A percentile compares a stretch with the other conserved stretches of the same genome.
Conservation (phyloP, 2,329 filamentous ascomycete genomes). For the Penicillium brevicompactum region DNA sequence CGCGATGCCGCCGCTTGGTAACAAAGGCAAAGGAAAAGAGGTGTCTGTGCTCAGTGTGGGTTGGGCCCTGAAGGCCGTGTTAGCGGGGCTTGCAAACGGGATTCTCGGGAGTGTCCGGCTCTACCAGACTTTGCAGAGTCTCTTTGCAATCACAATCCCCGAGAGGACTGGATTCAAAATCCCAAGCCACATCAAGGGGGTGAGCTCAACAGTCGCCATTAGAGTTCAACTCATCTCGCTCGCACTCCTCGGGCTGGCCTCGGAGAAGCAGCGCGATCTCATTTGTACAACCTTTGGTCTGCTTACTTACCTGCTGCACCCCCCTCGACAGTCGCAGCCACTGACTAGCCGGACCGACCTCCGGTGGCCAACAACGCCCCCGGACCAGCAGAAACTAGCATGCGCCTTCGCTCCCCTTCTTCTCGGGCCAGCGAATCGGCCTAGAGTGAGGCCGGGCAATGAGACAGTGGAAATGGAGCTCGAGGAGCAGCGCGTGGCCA, state of each 20-base stretch:
- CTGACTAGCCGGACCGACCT: slow-evolving; percentile 13
- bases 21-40: neutral
- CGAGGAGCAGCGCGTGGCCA: slow-evolving; percentile 32
- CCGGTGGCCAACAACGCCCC: slow-evolving; percentile 21
- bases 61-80: slow-evolving; percentile 37
- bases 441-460: neutral
- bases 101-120: slow-evolving; percentile 41
- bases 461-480: slow-evolving; percentile 26
- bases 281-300: slow-evolving; percentile 46
- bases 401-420: slow-evolving; percentile 38
- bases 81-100: slow-evolving; percentile 41
- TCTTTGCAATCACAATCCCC: slow-evolving; percentile 26
- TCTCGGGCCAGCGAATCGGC: slow-evolving; percentile 16
- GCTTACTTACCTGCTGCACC: slow-evolving; percentile 32
- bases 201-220: slow-evolving; percentile 21
- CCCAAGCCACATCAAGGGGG: slow-evolving; percentile 23
- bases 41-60: slow-evolving; percentile 36
- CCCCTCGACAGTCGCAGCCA: neutral
- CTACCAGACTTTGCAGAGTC: slow-evolving; percentile 33
- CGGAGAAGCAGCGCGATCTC: slow-evolving; percentile 42
- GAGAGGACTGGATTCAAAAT: slow-evolving; percentile 11
- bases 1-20: slow-evolving; percentile 30
- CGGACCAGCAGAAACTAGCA: slow-evolving; percentile 32
- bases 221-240: slow-evolving; percentile 39
- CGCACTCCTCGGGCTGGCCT: slow-evolving; percentile 40